Evolutionary conservation across 768 basidiomycete genomes (phyloP).

Genomic region (Kwoniella newhampshirensis): DNA sequence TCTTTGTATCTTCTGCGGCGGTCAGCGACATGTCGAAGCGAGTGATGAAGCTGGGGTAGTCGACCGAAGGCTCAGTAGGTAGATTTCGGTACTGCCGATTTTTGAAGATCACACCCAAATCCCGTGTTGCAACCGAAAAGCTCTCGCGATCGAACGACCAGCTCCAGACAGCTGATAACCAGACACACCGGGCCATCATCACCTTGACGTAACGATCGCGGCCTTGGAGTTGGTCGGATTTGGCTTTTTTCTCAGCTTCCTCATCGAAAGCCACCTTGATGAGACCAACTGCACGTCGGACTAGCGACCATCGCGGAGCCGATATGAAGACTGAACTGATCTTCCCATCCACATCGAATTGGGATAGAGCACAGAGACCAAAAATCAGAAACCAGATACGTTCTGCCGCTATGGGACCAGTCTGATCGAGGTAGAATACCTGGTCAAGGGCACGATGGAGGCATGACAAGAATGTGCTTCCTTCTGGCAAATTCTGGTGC

Average conservation of each 20-base stretch:
- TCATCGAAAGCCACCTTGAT: slow-evolving; percentile 60
- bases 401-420: slow-evolving; percentile 59
- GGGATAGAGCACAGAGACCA: slow-evolving; percentile 70
- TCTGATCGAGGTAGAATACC: slow-evolving; percentile 28
- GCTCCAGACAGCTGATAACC: slow-evolving; percentile 71
- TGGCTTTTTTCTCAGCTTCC: slow-evolving; percentile 52
- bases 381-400: slow-evolving; percentile 70
- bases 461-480: slow-evolving; percentile 42
- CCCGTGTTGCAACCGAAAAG: slow-evolving; percentile 60
- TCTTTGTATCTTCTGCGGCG: slow-evolving; percentile 55
- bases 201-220: slow-evolving; percentile 71
- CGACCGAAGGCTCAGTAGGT: slow-evolving; percentile 59
- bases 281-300: slow-evolving; percentile 61
- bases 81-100: slow-evolving; percentile 75
- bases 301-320: slow-evolving; percentile 63
- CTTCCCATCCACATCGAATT: slow-evolving; percentile 66
- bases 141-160: slow-evolving; percentile 67
- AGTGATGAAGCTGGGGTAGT: slow-evolving; percentile 72
- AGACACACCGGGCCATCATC: slow-evolving; percentile 69
- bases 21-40: slow-evolving; percentile 62
- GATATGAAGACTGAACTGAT: slow-evolving; percentile 57
- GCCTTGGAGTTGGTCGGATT: slow-evolving; percentile 58
- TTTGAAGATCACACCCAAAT: slow-evolving; percentile 71
- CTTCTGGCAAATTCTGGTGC: slow-evolving; percentile 56
- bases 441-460: slow-evolving; percentile 28